Percentiles rank a stretch among this genome's conserved stretches.
Conservation (phyloP, 306 rosid species). For the peach (Prunus persica) region DNA sequence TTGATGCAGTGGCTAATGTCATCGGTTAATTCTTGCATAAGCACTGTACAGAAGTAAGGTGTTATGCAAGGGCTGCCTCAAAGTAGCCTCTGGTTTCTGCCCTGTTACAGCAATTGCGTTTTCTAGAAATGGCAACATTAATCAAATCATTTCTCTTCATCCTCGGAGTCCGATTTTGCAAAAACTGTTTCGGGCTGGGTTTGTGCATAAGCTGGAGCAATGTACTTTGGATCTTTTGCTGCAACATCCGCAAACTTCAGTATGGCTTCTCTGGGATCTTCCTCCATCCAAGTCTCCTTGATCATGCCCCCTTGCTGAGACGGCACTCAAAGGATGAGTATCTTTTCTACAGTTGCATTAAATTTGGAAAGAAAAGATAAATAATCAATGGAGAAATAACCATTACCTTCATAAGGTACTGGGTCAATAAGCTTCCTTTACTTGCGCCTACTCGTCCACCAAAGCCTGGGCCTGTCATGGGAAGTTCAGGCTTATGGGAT, state of each 20-base stretch:
- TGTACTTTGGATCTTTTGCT: conserved; percentile 79
- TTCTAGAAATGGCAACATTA: conserved; percentile 1
- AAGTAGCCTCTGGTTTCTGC: background rate
- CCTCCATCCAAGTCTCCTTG: conserved; percentile 99
- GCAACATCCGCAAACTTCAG: conserved; percentile 92
- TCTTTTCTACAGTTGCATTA: background rate
- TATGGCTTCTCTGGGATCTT: conserved; percentile 98
- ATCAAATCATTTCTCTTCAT: conserved; percentile 68
- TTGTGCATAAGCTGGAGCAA: conserved; percentile 92
- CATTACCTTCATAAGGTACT: conserved; percentile 83
- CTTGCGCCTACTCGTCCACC: conserved; percentile 91
- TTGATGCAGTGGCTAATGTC: too few relatives aligned
- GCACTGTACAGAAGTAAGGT: background rate
- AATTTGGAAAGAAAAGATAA: background rate
- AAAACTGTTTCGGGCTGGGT: conserved; percentile 91
- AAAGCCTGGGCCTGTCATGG: conserved; percentile 92
- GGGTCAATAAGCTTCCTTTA: conserved; percentile 95
- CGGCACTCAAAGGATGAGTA: conserved; percentile 11
- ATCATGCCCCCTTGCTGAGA: conserved; percentile 95
- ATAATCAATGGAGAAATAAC: background rate
- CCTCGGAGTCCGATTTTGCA: conserved; percentile 89
- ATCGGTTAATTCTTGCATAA: background rate
- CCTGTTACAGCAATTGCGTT: background rate
- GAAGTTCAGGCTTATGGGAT: conserved; percentile 96
- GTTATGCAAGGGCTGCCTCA: background rate